Evolutionary conservation across 805 yeast species (phyloP), one percentile per base, ranked within the genome.

Genomic region (Wickerhamiella occidentalis): DNA sequence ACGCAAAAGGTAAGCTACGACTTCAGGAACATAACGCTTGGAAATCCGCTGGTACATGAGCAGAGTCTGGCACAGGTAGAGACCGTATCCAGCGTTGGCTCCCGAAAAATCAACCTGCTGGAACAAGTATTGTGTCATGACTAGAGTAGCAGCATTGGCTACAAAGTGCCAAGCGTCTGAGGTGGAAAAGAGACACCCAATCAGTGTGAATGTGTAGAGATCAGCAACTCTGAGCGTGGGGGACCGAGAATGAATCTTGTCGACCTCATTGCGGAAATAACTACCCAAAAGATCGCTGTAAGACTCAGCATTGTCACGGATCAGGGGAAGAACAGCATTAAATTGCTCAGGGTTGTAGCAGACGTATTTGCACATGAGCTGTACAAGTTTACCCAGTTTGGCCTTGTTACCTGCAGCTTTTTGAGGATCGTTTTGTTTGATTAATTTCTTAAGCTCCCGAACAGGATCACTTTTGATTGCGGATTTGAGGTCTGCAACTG

Each of bases 121-220:
- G 48, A 80, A 78, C 49, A 90, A 66, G 12, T 77, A 69, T 63
- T 85, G 90, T 45, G 81, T 76, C 70, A 86, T 77, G 36, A 85
- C 66, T 29, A 92, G 74, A 26, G 77, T 68, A 1, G 90, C 74
- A 3, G 96, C 95, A 0, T 96, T 88, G 3, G 80, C 88, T 9
- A 92, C 82, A 52, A 87, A 71, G 69, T 92, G 98, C 66, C 84
- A 90, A 61, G 86, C 88, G 69, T 92, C 99, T 0, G 98, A 92
- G 0, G 96, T 86, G 0, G 98, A 88, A 61, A 83, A 92, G 3
- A 87, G 62, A 48, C 74, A 70, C 6, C 96, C 96, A 51, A 88
- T 71, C 4, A 86, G 58, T 0, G 79, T 71, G 59, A 81, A 84
- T 52, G 82, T 76, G 5, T 85, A 65, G 51, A 86, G 65, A 60